Evolutionary conservation across 768 basidiomycete species (phyloP).

Genomic region (Lactarius evosmus): DNA sequence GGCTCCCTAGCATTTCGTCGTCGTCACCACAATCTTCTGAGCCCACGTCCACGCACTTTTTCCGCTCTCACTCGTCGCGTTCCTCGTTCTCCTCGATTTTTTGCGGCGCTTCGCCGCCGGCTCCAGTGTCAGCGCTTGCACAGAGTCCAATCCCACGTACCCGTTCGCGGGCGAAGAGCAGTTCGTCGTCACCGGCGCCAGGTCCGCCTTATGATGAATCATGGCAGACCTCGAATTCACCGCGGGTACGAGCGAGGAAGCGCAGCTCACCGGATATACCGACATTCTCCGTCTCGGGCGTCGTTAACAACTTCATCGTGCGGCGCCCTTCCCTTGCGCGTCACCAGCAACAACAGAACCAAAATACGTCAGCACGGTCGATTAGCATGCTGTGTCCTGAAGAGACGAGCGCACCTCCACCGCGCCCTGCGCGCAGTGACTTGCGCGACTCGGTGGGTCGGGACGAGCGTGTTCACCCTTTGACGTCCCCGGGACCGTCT

Average conservation of each 20-base stretch:
- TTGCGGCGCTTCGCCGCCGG: slow-evolving; percentile 30
- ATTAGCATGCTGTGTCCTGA: slow-evolving; percentile 21
- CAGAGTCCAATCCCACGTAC: slow-evolving; percentile 1
- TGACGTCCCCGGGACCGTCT: slow-evolving; percentile 29
- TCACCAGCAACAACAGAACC: slow-evolving; percentile 7
- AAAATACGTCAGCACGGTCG: slow-evolving; percentile 9
- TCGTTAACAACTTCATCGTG: slow-evolving; percentile 45
- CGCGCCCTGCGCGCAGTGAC: slow-evolving; percentile 32
- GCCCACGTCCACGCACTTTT: slow-evolving; percentile 52
- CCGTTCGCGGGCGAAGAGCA: slow-evolving; percentile 7
- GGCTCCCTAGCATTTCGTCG: slow-evolving; percentile 51
- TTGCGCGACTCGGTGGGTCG: slow-evolving; percentile 21
- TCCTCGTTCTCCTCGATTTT: slow-evolving; percentile 60
- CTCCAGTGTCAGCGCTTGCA: neutral
- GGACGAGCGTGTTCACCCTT: slow-evolving; percentile 14
- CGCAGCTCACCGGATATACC: slow-evolving; percentile 46
- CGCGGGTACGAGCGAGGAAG: slow-evolving; percentile 14
- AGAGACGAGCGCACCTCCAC: slow-evolving; percentile 26
- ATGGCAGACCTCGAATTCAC: neutral
- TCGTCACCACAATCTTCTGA: slow-evolving; percentile 61
- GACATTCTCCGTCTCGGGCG: slow-evolving; percentile 45
- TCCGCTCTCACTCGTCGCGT: slow-evolving; percentile 43
- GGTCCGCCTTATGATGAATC: neutral
- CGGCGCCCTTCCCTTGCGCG: slow-evolving; percentile 23
- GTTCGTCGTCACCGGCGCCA: neutral